Evolutionary conservation across 495 filamentous ascomycete species (phyloP).

Genomic region (Recurvomyces mirabilis): DNA sequence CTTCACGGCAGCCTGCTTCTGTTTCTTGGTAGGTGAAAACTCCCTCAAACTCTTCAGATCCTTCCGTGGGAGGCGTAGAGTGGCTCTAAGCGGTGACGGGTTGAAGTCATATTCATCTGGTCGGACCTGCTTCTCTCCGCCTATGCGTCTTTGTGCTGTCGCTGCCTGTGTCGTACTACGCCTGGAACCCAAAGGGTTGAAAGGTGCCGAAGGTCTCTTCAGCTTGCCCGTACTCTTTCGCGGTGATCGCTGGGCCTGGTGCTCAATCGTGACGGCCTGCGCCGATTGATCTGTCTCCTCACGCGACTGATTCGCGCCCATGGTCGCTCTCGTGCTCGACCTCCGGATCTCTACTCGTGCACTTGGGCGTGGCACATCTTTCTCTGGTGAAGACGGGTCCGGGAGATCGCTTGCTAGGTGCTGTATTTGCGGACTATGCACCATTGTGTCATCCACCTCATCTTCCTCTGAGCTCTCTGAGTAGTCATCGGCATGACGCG

Average conservation of each 20-base stretch:
- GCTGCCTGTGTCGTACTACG: too few relatives aligned
- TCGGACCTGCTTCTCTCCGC: not conserved
- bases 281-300: not conserved
- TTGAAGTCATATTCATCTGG: constrained; percentile 3
- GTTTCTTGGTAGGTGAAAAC: not conserved
- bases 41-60: not conserved
- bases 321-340: not conserved
- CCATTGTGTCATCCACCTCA: not conserved
- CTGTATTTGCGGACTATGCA: not conserved
- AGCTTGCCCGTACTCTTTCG: constrained; percentile 3
- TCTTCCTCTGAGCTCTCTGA: too few relatives aligned
- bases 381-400: not conserved
- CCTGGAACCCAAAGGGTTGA: too few relatives aligned
- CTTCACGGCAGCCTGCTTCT: constrained; percentile 1
- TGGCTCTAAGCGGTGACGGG: not conserved
- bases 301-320: not conserved
- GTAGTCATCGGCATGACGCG: not conserved
- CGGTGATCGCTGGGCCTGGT: not conserved
- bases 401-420: constrained; percentile 1
- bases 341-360: too few relatives aligned
- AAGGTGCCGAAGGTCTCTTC: constrained; percentile 2
- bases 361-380: not conserved
- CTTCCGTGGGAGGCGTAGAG: not conserved
- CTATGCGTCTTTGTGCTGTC: not conserved
- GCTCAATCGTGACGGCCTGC: not conserved